A percentile compares a stretch with the other conserved stretches of the same genome.
phyloP scores from a whole-genome alignment of 2,329 filamentous ascomycete species.

The Stenocarpella maydis region DNA sequence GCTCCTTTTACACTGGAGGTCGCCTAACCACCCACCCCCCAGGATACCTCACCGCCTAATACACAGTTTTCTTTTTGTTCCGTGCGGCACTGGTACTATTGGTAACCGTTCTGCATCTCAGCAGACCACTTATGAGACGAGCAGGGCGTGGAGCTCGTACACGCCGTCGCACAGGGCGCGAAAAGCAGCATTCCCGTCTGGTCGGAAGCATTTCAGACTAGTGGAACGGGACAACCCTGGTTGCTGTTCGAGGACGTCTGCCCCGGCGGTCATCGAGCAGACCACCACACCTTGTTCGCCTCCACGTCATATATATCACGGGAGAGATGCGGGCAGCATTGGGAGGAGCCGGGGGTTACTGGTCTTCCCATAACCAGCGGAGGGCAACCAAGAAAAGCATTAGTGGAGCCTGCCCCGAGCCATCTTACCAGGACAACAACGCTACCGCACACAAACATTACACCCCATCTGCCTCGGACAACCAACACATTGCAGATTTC shows the following conservation, averaged over 20 bases:
- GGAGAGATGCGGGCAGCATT: conserved; percentile 33
- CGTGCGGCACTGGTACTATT: conserved; percentile 23
- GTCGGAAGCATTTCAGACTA: conserved; percentile 34
- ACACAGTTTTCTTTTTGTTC: conserved; percentile 11
- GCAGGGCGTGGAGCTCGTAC: conserved; percentile 27
- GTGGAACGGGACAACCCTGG: conserved; percentile 32
- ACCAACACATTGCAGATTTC: conserved; percentile 50
- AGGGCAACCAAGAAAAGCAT: conserved; percentile 33
- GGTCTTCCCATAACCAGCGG: conserved; percentile 30
- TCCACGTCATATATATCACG: conserved; percentile 27
- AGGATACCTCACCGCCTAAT: not conserved
- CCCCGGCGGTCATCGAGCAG: conserved; percentile 28
- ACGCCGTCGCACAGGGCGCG: conserved; percentile 31
- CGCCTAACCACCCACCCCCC: not conserved
- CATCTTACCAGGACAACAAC: conserved; percentile 26
- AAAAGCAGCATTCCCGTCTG: conserved; percentile 33
- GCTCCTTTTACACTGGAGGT: conserved; percentile 8
- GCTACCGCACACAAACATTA: conserved; percentile 28
- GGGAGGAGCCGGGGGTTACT: conserved; percentile 26
- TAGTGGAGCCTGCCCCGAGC: conserved; percentile 28
- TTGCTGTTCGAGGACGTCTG: conserved; percentile 28
- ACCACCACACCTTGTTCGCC: conserved; percentile 23
- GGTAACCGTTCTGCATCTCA: not conserved
- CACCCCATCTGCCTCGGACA: conserved; percentile 34
- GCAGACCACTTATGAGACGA: conserved; percentile 32